A percentile compares a stretch with the other conserved stretches of the same genome.
phyloP scores from a whole-genome alignment of 2,329 filamentous ascomycete genomes.

The Leptographium procerum region DNA sequence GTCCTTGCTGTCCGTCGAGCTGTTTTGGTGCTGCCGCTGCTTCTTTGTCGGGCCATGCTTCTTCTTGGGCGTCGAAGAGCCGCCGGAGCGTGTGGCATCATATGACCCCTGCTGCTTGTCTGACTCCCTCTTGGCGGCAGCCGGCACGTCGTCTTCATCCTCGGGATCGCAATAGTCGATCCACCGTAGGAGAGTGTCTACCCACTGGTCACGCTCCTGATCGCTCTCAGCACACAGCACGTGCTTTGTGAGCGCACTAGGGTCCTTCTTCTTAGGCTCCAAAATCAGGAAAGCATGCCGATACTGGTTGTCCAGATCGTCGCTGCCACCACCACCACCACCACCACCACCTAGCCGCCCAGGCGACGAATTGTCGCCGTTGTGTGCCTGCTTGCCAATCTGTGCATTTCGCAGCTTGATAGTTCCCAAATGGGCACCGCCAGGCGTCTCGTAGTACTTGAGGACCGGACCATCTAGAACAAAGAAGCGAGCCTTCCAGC shows the following conservation, averaged over 20 bases:
- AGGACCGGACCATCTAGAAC: constrained; percentile 50
- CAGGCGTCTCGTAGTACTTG: constrained; percentile 85
- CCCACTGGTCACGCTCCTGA: constrained; percentile 84
- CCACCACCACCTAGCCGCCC: constrained; percentile 25
- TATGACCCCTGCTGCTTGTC: constrained; percentile 25
- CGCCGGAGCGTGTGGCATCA: not conserved
- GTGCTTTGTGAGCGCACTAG: constrained; percentile 75
- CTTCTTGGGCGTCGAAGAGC: constrained; percentile 13
- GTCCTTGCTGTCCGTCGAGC: constrained; percentile 23
- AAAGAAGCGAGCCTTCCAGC: constrained; percentile 80
- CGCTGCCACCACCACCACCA: constrained; percentile 31
- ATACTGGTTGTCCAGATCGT: constrained; percentile 86
- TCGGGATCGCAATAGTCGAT: constrained; percentile 62
- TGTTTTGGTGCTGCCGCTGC: constrained; percentile 21
- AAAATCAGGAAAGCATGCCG: constrained; percentile 91
- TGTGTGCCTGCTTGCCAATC: constrained; percentile 81
- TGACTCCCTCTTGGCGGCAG: constrained; percentile 21
- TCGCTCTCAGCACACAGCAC: constrained; percentile 95
- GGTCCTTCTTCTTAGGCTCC: constrained; percentile 94
- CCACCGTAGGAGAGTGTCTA: constrained; percentile 78
- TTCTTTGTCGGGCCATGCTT: constrained; percentile 31
- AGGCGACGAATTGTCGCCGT: constrained; percentile 49
- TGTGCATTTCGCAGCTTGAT: constrained; percentile 87
- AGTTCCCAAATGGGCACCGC: constrained; percentile 80
- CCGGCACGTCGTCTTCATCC: constrained; percentile 32